A percentile compares a stretch with the other conserved stretches of the same genome.
Conservation (phyloP, 2,329 filamentous ascomycete species). For the Neophaeococcomyces mojaviensis region DNA sequence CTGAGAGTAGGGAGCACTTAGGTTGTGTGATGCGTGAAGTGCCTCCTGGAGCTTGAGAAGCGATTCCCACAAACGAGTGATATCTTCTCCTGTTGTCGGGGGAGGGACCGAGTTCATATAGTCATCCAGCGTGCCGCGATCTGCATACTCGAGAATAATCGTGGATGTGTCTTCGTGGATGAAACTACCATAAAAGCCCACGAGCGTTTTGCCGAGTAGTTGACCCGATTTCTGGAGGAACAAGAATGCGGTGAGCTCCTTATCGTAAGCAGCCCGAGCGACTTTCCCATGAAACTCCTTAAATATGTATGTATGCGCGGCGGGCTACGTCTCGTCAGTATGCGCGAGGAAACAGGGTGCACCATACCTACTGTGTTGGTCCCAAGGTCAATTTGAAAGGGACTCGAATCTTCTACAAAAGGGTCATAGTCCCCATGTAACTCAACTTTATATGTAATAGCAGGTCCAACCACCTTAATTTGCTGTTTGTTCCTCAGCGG, state of each 20-base stretch:
- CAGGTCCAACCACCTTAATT: constrained; percentile 15
- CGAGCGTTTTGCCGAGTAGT: constrained; percentile 3
- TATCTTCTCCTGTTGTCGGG: constrained; percentile 23
- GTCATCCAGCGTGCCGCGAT: constrained; percentile 28
- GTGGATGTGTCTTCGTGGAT: constrained; percentile 25
- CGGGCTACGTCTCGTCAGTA: not conserved
- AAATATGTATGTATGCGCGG: not conserved
- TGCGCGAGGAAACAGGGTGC: too few relatives aligned
- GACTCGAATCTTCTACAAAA: not conserved
- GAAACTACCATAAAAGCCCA: constrained; percentile 20
- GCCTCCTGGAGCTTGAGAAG: constrained; percentile 27
- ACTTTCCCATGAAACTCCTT: not conserved
- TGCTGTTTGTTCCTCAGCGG: constrained; percentile 23
- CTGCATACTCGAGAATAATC: constrained; percentile 31
- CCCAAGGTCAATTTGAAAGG: not conserved
- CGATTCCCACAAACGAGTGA: constrained; percentile 28
- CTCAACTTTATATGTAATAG: constrained; percentile 20
- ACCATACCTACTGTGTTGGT: not conserved
- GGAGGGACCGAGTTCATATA: constrained; percentile 24
- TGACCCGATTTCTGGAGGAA: not conserved
- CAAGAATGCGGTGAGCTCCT: not conserved
- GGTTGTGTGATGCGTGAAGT: constrained; percentile 20
- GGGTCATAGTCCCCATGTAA: constrained; percentile 24
- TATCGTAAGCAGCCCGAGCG: not conserved
- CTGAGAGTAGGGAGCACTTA: not conserved